phyloP scores from a whole-genome alignment of 2,329 filamentous ascomycete species.

The Capronia americana region DNA sequence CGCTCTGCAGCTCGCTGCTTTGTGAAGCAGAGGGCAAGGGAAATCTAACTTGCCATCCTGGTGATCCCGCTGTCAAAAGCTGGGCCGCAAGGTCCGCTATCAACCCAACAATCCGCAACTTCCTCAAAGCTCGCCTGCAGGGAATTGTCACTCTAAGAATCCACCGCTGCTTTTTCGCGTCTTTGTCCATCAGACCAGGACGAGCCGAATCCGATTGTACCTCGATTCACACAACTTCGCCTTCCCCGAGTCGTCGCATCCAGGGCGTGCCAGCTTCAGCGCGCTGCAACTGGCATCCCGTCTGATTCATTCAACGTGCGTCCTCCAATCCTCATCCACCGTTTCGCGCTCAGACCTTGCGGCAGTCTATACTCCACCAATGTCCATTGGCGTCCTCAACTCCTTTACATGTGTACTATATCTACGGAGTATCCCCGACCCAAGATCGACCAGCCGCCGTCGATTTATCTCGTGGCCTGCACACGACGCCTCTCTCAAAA shows the following conservation, averaged over 20 bases:
- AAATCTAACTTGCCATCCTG: background rate
- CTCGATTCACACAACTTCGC: background rate
- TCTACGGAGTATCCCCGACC: background rate
- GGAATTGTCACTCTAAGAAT: background rate
- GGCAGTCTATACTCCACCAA: background rate
- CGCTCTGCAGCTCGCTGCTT: conserved; percentile 4
- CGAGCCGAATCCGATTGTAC: background rate
- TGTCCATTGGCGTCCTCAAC: background rate
- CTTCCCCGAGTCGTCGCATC: background rate
- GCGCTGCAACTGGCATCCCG: background rate
- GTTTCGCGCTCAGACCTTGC: background rate
- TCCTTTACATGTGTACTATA: background rate
- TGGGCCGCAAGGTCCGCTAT: background rate
- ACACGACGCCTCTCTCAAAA: background rate
- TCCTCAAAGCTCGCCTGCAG: background rate
- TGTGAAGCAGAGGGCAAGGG: background rate
- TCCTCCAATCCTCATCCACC: conserved; percentile 1
- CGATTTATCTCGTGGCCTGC: background rate
- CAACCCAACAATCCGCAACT: conserved; percentile 3
- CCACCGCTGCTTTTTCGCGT: background rate
- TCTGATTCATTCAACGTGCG: background rate
- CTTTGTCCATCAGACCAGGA: background rate
- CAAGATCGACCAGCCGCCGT: background rate
- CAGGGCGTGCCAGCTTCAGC: background rate
- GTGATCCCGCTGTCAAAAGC: conserved; percentile 1